Evolutionary conservation across 169 alveolate species (phyloP).

Genomic region (Plasmodium knowlesi): DNA sequence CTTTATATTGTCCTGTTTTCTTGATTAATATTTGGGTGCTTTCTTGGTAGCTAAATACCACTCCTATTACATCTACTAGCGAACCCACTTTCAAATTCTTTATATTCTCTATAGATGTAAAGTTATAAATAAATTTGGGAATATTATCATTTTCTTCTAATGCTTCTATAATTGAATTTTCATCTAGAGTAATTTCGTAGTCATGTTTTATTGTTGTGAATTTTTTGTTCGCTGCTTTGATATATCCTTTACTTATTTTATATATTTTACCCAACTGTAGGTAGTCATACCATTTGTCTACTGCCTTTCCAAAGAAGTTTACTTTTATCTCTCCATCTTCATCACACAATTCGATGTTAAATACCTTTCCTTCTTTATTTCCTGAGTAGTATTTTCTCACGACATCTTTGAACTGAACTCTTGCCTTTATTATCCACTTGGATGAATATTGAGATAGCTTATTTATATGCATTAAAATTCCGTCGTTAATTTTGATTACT

Average conservation of each 20-base stretch:
- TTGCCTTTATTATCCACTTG: constrained; percentile 73
- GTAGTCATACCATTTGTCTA: constrained; percentile 84
- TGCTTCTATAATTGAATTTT: constrained; percentile 79
- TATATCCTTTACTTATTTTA: constrained; percentile 83
- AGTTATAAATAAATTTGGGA: constrained; percentile 79
- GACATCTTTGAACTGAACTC: constrained; percentile 63
- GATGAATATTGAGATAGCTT: constrained; percentile 64
- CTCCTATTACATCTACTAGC: constrained; percentile 81
- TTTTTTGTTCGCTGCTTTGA: constrained; percentile 82
- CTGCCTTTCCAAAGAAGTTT: constrained; percentile 85
- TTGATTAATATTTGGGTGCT: constrained; percentile 22
- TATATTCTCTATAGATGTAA: constrained; percentile 76
- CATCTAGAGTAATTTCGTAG: constrained; percentile 83
- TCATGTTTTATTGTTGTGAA: constrained; percentile 81
- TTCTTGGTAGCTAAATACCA: constrained; percentile 71
- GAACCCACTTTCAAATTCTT: constrained; percentile 77
- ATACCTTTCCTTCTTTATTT: constrained; percentile 66
- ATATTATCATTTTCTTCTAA: constrained; percentile 79
- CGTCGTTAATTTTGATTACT: constrained; percentile 61
- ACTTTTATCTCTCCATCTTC: constrained; percentile 80
- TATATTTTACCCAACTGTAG: constrained; percentile 84
- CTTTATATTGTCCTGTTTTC: constrained; percentile 77
- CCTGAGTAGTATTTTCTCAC: constrained; percentile 36
- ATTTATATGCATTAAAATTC: constrained; percentile 68
- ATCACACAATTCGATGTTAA: constrained; percentile 66